Conservation (phyloP, 2,329 filamentous ascomycete species). For the Monosporascus sp. region DNA sequence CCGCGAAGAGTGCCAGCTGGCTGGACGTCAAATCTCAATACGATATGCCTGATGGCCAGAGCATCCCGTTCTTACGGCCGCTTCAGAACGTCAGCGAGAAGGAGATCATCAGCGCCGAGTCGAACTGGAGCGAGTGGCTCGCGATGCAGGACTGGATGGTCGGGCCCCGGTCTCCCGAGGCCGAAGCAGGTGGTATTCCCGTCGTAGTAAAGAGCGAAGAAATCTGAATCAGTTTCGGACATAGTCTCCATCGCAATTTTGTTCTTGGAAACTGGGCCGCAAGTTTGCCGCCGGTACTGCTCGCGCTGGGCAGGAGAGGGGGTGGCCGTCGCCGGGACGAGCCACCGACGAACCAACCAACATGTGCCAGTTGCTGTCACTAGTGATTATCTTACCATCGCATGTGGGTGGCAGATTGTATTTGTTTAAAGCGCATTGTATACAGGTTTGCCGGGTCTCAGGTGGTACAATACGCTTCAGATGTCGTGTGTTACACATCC, state of each 20-base stretch:
- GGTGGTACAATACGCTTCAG: background rate
- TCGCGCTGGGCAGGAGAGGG: background rate
- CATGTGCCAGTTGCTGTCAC: too few species aligned
- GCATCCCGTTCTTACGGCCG: conserved; percentile 79
- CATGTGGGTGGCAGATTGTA: too few species aligned
- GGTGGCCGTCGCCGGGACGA: background rate
- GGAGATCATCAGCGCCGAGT: conserved; percentile 79
- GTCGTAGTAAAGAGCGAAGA: conserved; percentile 28
- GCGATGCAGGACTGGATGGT: conserved; percentile 99
- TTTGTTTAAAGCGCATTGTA: too few species aligned
- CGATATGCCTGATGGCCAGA: conserved; percentile 79
- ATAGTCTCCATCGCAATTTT: background rate
- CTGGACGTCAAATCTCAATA: conserved; percentile 83
- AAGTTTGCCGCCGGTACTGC: background rate
- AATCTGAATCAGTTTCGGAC: conserved; percentile 4
- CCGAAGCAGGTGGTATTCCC: conserved; percentile 17
- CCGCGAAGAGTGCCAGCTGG: conserved; percentile 90
- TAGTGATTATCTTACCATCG: too few species aligned
- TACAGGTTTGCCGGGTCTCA: background rate
- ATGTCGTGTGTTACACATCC: background rate
- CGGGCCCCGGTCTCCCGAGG: conserved; percentile 66
- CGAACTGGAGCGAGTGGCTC: conserved; percentile 88
- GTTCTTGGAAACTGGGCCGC: background rate
- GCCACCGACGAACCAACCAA: too few species aligned
- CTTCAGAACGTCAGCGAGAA: conserved; percentile 69